phyloP scores from a whole-genome alignment of 495 filamentous ascomycete species.

The Thozetella sp. region DNA sequence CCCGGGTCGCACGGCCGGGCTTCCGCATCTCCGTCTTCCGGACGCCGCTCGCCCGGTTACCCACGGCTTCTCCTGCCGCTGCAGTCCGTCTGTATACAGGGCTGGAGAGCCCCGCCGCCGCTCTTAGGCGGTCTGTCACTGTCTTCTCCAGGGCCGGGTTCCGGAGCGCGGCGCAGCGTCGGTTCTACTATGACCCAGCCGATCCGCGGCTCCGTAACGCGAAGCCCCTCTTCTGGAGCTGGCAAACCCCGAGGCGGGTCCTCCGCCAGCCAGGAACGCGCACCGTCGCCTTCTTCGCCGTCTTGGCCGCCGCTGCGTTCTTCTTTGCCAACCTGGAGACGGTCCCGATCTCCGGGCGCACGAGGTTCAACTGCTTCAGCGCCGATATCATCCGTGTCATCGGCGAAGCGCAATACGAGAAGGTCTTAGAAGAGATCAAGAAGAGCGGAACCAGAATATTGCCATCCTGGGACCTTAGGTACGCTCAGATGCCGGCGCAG shows the following conservation, averaged over 20 bases:
- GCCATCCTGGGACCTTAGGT: constrained; percentile 34
- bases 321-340: constrained; percentile 76
- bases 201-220: constrained; percentile 28
- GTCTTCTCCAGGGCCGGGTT: background rate
- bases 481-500: background rate
- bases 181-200: constrained; percentile 10
- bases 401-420: constrained; percentile 51
- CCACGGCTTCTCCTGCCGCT: too few species aligned
- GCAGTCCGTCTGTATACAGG: background rate
- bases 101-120: too few species aligned
- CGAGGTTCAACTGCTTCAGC: constrained; percentile 79
- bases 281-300: constrained; percentile 27
- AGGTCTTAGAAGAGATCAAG: constrained; percentile 47
- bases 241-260: constrained; percentile 17
- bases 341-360: constrained; percentile 79
- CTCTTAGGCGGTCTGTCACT: background rate
- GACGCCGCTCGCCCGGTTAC: too few species aligned
- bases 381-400: constrained; percentile 54
- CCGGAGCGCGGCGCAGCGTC: background rate
- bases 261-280: constrained; percentile 28
- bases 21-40: too few species aligned
- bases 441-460: constrained; percentile 32
- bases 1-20: too few species aligned
- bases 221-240: constrained; percentile 39
- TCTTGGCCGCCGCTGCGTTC: constrained; percentile 46